Base-by-base conservation (phyloP, 2,329 filamentous ascomycete species). In the Zymoseptoria tritici region DNA sequence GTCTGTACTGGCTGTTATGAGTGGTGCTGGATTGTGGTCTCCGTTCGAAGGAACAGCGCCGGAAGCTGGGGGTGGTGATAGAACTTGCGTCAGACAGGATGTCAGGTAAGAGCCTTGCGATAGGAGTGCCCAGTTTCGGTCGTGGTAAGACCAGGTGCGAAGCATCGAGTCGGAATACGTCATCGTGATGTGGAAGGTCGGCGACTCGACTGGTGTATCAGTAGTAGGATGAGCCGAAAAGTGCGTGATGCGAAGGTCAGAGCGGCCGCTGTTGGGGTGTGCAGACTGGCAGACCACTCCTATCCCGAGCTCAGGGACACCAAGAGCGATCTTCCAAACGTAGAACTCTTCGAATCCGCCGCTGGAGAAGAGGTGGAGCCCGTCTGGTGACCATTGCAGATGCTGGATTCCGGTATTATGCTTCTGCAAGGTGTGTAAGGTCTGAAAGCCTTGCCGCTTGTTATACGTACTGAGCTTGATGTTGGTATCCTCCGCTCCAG, bases 271-370 rank as follows among this genome's bases (percentile, higher is more conserved):
- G 49, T 80, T 77, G 0, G 78, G 78, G 67, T 81, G 80, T 11
- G 73, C 70, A 2, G 78, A 78, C 62, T 83, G 78, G 62, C 82
- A 80, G 0, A 82, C 74, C 1, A 82, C 76, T 0, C 83, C 81
- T 9, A 84, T 67, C 2, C 76, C 78, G 58, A 65, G 36, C 1
- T 79, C 77, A 24, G 85, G 79, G 6, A 89, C 72, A 9, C 70
- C 69, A 5, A 57, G 49, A 53, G 78, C 78, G 36, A 93, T 73
- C 49, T 83, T 81, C 93, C 94, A 99, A 9, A 92, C 82, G 67
- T 87, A 93, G 64, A 97, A 88, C 73, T 99, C 93, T 72, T 97
- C 93, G 62, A 85, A 87, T 0, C 92, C 94, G 5, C 85, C 91
- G 68, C 90, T 92, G 64, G 90, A 96, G 71, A 97, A 89, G 2